Evolutionary conservation across 106 monocot genomes (phyloP).

Genomic region (Acanthochlamys bracteata): DNA sequence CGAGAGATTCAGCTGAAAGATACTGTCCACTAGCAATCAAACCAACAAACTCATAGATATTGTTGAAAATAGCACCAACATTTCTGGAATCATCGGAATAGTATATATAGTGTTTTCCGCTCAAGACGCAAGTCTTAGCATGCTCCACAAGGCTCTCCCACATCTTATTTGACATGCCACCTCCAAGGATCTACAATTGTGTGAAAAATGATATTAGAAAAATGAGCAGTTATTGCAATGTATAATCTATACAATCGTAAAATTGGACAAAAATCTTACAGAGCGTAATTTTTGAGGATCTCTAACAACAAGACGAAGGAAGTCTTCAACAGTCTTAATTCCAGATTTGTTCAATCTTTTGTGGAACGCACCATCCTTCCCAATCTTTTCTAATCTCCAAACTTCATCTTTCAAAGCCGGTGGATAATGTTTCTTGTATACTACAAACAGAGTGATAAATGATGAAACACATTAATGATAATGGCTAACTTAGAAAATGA

Average conservation of each 20-base stretch:
- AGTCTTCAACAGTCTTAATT: constrained; percentile 75
- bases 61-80: constrained; percentile 85
- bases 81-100: constrained; percentile 70
- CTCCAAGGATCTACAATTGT: constrained; percentile 65
- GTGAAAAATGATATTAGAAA: background rate
- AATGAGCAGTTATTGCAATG: background rate
- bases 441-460: constrained; percentile 17
- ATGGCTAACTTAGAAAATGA: background rate
- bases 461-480: background rate
- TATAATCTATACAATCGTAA: background rate
- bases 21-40: constrained; percentile 69
- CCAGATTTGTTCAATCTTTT: constrained; percentile 65
- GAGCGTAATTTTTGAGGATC: constrained; percentile 61
- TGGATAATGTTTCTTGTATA: constrained; percentile 99
- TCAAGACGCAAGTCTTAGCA: constrained; percentile 81
- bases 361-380: constrained; percentile 95
- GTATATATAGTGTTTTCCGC: constrained; percentile 81
- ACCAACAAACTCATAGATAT: constrained; percentile 87
- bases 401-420: constrained; percentile 89
- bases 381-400: constrained; percentile 98
- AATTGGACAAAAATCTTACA: constrained; percentile 35
- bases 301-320: constrained; percentile 68
- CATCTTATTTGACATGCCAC: constrained; percentile 95
- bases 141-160: constrained; percentile 94
- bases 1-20: constrained; percentile 60